Conservation (phyloP, 2,329 filamentous ascomycete genomes). For the Fusarium virguliforme region DNA sequence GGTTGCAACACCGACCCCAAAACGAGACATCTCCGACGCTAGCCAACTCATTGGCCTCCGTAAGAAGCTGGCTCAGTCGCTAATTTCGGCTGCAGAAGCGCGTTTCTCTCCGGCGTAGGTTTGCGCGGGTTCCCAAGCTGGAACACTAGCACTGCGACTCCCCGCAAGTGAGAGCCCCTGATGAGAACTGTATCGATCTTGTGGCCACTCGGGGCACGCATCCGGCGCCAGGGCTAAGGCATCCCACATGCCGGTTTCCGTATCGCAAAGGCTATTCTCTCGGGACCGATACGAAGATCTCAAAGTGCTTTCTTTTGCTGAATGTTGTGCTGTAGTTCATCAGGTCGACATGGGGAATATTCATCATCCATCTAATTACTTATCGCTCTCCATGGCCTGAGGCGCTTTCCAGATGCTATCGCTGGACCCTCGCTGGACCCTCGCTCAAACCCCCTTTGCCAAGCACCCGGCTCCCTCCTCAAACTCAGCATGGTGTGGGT, state of each 20-base stretch:
- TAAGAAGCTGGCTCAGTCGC: background rate
- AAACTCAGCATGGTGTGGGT: background rate
- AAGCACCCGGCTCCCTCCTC: background rate
- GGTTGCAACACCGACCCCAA: background rate
- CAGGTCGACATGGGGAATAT: background rate
- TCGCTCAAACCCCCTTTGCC: background rate
- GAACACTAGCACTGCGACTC: background rate
- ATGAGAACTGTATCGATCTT: background rate
- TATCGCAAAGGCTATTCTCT: background rate
- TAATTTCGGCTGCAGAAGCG: background rate
- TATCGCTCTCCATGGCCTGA: background rate
- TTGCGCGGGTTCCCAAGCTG: background rate
- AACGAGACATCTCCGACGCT: background rate
- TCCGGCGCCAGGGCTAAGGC: background rate
- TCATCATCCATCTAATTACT: background rate
- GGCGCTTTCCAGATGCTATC: background rate
- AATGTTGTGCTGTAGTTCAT: background rate
- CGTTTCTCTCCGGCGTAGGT: background rate
- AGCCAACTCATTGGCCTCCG: background rate
- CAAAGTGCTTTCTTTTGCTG: background rate
- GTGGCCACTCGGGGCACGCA: background rate
- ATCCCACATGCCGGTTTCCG: slow-evolving; percentile 6
- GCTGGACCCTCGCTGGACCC: background rate
- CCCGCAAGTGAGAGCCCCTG: slow-evolving; percentile 7
- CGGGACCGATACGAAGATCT: slow-evolving; percentile 7